These are phyloP conservation scores for Nectriaceae sp. DNA, from an alignment of 2,329 filamentous ascomycete species.

Conservation along the genomic window DNA sequence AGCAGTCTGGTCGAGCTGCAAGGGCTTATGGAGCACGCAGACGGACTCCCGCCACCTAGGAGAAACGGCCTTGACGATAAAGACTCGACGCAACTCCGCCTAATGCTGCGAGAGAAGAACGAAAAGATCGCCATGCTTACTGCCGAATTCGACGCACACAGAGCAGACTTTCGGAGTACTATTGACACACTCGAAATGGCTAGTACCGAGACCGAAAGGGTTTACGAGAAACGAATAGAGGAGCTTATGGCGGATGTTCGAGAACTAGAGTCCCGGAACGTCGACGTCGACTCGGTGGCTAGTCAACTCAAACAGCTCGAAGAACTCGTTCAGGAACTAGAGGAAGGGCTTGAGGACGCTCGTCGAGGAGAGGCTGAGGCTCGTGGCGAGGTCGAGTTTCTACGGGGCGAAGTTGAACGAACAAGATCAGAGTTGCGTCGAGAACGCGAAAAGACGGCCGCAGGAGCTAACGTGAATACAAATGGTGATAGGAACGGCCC, in stretches of 20 bases:
- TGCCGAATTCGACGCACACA: conserved; percentile 89
- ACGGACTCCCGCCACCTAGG: conserved; percentile 42
- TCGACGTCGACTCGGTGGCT: conserved; percentile 91
- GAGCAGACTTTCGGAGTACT: conserved; percentile 94
- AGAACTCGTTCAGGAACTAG: conserved; percentile 92
- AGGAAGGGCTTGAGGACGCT: conserved; percentile 95
- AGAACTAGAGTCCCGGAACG: conserved; percentile 77
- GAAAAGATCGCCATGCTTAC: conserved; percentile 94
- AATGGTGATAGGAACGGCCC: conserved; percentile 48
- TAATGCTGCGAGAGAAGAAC: conserved; percentile 90
- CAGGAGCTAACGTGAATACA: conserved; percentile 34
- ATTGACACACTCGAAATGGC: conserved; percentile 96
- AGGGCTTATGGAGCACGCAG: conserved; percentile 63
- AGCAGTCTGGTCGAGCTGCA: conserved; percentile 77
- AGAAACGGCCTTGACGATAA: conserved; percentile 62
- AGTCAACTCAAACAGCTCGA: conserved; percentile 92
- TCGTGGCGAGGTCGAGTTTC: conserved; percentile 91
- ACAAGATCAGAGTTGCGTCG: conserved; percentile 84
- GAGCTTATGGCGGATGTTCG: conserved; percentile 81
- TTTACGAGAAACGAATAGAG: conserved; percentile 92
- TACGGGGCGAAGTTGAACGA: conserved; percentile 91
- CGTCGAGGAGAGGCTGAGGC: conserved; percentile 93
- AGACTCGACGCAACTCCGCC: conserved; percentile 75
- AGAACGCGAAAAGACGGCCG: conserved; percentile 75
- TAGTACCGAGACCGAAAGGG: conserved; percentile 90